A percentile compares a stretch with the other conserved stretches of the same genome.
These are phyloP conservation scores for Backusella psychrophila DNA, from an alignment of 192 early-diverging fungal genomes.

Conservation along the genomic window DNA sequence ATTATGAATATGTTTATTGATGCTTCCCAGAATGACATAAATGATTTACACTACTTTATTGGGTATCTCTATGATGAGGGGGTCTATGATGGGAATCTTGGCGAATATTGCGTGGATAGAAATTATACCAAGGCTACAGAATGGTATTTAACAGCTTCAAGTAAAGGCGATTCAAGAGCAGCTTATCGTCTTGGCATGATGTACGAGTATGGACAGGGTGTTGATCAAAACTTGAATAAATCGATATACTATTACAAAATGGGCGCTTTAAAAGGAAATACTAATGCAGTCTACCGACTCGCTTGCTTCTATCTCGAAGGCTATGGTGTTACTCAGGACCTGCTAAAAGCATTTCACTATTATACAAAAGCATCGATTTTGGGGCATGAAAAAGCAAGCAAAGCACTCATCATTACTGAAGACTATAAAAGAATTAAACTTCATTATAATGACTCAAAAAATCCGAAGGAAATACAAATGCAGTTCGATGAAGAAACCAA, in stretches of 20 bases:
- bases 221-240: not conserved
- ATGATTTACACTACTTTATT: not conserved
- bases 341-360: not conserved
- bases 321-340: not conserved
- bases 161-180: no score
- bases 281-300: not conserved
- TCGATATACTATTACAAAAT: not conserved
- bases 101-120: no score
- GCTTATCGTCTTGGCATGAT: no score
- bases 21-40: not conserved
- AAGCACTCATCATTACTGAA: not conserved
- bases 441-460: no score
- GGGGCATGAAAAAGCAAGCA: not conserved
- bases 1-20: not conserved
- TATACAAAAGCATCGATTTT: not conserved
- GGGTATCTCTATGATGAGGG: no score
- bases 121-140: no score
- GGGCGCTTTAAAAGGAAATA: not conserved
- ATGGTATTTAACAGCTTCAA: no score
- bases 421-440: not conserved
- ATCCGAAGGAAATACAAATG: no score
- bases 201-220: not conserved
- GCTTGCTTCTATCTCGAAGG: not conserved
- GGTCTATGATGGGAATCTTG: no score
- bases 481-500: no score